Conservation (phyloP, 139 green algal species). For the Chlorella vulgaris region DNA sequence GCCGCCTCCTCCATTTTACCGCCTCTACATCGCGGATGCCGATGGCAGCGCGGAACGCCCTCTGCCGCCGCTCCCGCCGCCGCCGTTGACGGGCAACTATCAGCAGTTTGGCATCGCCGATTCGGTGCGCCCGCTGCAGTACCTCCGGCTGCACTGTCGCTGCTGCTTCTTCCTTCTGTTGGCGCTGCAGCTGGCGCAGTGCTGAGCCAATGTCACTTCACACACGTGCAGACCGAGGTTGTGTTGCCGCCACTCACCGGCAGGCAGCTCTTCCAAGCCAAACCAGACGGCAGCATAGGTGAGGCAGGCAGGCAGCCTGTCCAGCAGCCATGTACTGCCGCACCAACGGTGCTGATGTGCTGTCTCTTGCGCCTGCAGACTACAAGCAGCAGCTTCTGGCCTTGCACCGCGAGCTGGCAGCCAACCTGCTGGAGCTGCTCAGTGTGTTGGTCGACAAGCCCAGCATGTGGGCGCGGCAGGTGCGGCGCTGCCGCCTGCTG, state of each 20-base stretch:
- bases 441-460: slow-evolving; percentile 57
- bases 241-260: slow-evolving; percentile 49
- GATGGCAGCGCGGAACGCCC: slow-evolving; percentile 23
- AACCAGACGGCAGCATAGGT: slow-evolving; percentile 49
- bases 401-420: slow-evolving; percentile 67
- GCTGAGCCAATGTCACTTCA: too few species aligned
- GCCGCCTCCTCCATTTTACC: slow-evolving; percentile 54
- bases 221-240: slow-evolving; percentile 42
- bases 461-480: slow-evolving; percentile 40
- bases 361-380: too few species aligned
- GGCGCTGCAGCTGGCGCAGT: too few species aligned
- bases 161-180: too few species aligned
- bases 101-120: slow-evolving; percentile 56
- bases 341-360: too few species aligned
- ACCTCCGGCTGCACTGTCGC: background rate
- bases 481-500: too few species aligned
- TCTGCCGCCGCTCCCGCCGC: slow-evolving; percentile 41
- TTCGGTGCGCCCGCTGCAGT: slow-evolving; percentile 36
- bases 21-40: slow-evolving; percentile 33
- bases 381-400: slow-evolving; percentile 55
- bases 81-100: slow-evolving; percentile 41
- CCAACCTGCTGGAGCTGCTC: slow-evolving; percentile 61
- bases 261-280: slow-evolving; percentile 30
- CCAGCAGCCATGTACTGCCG: too few species aligned
- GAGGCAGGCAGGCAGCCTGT: too few species aligned